Percentiles rank a stretch among this genome's conserved stretches.
phyloP scores from a whole-genome alignment of 2,329 filamentous ascomycete species.

The Fusarium sp. region DNA sequence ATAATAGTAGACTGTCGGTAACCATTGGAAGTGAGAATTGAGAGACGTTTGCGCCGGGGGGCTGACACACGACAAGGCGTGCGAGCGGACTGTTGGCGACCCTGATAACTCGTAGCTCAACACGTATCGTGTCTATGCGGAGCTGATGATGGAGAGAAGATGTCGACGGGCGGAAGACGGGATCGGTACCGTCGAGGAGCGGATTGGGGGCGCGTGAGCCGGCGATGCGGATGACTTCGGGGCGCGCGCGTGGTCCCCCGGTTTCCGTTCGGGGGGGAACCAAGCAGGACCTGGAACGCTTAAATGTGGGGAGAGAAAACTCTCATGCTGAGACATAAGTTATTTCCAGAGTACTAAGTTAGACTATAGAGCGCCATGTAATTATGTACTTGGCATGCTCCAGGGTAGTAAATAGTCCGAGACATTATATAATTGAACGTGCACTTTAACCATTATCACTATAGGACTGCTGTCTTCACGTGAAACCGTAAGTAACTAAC shows the following conservation, averaged over 20 bases:
- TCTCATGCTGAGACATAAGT: conserved; percentile 1
- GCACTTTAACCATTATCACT: not conserved
- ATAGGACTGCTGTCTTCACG: no score
- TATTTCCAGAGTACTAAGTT: no score
- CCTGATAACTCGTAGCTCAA: conserved; percentile 21
- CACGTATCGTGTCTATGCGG: conserved; percentile 29
- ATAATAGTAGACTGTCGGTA: conserved; percentile 36
- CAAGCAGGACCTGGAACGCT: conserved; percentile 31
- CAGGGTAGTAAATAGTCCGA: conserved; percentile 12
- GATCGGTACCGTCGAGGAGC: conserved; percentile 34
- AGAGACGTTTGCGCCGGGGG: conserved; percentile 39
- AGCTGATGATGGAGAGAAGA: conserved; percentile 16
- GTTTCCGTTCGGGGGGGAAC: conserved; percentile 36
- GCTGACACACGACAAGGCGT: conserved; percentile 39
- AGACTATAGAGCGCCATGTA: not conserved
- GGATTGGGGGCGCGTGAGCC: conserved; percentile 47
- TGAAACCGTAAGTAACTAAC: no score
- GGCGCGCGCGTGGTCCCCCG: conserved; percentile 45
- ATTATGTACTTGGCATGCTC: conserved; percentile 7
- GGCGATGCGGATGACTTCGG: conserved; percentile 51
- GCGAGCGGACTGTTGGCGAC: conserved; percentile 27
- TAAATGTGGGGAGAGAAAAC: conserved; percentile 32
- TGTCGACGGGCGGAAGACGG: conserved; percentile 25
- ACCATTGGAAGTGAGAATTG: conserved; percentile 44
- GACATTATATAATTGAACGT: conserved; percentile 6